These are phyloP conservation scores for Fraxinus latifolia DNA, from an alignment of 305 asterid species.

Conservation along the genomic window DNA sequence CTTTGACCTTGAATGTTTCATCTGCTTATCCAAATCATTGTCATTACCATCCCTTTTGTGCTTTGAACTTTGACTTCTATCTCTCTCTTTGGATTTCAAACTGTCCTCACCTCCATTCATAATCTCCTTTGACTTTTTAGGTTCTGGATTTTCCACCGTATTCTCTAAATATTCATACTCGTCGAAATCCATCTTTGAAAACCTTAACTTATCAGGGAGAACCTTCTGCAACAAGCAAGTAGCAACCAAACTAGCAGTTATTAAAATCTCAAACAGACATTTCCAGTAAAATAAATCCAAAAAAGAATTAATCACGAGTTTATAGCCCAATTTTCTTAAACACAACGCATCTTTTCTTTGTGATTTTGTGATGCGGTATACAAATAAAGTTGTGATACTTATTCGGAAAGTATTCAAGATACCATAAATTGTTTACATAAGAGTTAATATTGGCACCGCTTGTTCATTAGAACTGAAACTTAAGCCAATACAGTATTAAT, in stretches of 20 bases:
- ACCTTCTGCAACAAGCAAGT: background rate
- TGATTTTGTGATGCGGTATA: background rate
- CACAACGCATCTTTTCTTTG: background rate
- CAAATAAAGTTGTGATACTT: background rate
- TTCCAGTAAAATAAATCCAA: background rate
- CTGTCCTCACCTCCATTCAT: conserved; percentile 37
- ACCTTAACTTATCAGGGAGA: background rate
- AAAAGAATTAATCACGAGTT: background rate
- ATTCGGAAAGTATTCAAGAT: background rate
- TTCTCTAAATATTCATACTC: conserved; percentile 58
- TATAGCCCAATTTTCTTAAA: background rate
- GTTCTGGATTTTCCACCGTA: conserved; percentile 50
- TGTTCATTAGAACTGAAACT: background rate
- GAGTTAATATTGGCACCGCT: background rate
- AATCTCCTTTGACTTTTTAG: conserved; percentile 34
- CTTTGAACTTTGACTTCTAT: conserved; percentile 41
- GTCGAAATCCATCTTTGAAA: conserved; percentile 49
- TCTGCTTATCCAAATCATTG: conserved; percentile 36
- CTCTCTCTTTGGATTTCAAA: conserved; percentile 36
- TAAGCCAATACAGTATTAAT: background rate
- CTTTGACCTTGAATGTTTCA: conserved; percentile 42
- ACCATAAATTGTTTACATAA: background rate
- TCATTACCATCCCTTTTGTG: conserved; percentile 40
- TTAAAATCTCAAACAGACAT: background rate
- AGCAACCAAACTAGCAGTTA: background rate